These are phyloP conservation scores for Tricladium varicosporioides DNA, from an alignment of 2,329 filamentous ascomycete genomes.

Conservation along the genomic window DNA sequence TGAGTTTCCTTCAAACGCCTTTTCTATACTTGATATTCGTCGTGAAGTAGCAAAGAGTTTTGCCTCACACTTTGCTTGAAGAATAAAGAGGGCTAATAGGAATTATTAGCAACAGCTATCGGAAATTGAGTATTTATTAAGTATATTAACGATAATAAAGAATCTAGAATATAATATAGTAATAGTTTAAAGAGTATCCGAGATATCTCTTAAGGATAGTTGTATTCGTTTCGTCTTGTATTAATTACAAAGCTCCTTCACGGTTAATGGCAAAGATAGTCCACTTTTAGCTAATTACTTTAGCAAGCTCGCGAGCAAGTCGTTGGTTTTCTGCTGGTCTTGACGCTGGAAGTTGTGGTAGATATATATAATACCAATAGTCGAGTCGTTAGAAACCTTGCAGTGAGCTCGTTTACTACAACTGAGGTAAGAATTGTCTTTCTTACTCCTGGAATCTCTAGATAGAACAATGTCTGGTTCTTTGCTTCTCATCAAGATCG, in stretches of 20 bases:
- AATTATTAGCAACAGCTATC: slow-evolving; percentile 20
- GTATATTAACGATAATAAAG: slow-evolving; percentile 19
- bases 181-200: slow-evolving; percentile 19
- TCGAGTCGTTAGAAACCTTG: no score
- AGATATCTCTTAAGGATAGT: slow-evolving; percentile 27
- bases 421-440: no score
- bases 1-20: no score
- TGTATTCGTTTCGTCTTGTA: slow-evolving; percentile 21
- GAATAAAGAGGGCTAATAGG: slow-evolving; percentile 28
- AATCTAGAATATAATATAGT: slow-evolving; percentile 20
- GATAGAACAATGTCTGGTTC: no score
- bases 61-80: slow-evolving; percentile 17
- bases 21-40: slow-evolving; percentile 23
- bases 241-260: slow-evolving; percentile 26
- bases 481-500: no score
- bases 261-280: slow-evolving; percentile 11
- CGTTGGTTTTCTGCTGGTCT: no score
- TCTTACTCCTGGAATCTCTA: no score
- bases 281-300: background rate
- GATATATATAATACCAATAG: no score
- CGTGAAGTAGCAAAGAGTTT: slow-evolving; percentile 36
- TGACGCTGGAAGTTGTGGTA: no score
- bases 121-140: slow-evolving; percentile 17
- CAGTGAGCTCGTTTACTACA: no score
- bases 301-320: no score